phyloP scores from a whole-genome alignment of 2,329 filamentous ascomycete species.

The Ascochyta clinopodiicola region DNA sequence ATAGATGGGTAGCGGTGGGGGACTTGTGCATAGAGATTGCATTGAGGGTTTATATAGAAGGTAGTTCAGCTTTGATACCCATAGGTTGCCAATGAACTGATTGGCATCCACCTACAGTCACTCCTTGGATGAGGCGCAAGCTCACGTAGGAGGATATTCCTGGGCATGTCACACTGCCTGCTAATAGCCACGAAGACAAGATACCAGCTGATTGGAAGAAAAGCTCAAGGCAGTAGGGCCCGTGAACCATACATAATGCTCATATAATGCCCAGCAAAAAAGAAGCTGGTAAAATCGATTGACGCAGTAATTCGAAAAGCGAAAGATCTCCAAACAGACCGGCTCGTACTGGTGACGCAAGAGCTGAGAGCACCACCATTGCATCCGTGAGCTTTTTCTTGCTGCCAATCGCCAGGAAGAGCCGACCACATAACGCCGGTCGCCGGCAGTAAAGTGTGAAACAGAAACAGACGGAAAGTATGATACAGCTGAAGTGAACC shows the following conservation, averaged over 20 bases:
- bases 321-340: not conserved
- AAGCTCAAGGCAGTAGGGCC: not conserved
- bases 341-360: not conserved
- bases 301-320: constrained; percentile 10
- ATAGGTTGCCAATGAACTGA: not conserved
- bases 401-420: not conserved
- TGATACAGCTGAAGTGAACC: not conserved
- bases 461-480: not conserved
- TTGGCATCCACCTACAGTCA: too few relatives aligned
- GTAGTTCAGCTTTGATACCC: constrained; percentile 3
- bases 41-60: not conserved
- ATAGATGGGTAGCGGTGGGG: not conserved
- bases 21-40: not conserved
- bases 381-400: not conserved
- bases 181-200: not conserved
- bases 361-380: not conserved
- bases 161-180: not conserved
- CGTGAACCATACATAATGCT: not conserved
- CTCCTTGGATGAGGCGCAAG: not conserved
- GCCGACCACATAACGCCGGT: not conserved
- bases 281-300: not conserved
- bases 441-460: not conserved
- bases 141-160: not conserved
- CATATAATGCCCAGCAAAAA: not conserved
- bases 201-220: not conserved